Evolutionary conservation across 805 yeast genomes (phyloP).

Genomic region (Monosporozyma yasuniensis): DNA sequence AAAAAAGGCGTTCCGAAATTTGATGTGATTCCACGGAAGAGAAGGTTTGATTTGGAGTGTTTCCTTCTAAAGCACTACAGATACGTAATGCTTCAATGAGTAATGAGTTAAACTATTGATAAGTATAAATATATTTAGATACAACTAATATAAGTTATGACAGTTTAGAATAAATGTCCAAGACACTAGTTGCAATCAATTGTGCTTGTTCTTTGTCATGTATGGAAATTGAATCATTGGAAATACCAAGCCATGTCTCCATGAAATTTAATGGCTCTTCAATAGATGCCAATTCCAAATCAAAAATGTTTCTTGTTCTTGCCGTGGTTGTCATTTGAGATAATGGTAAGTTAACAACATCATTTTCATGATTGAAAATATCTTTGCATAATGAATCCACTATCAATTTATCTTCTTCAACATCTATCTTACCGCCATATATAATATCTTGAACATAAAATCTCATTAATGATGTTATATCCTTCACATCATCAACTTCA

Average conservation of each 20-base stretch:
- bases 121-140: too few species aligned
- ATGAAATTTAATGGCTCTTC: slow-evolving; percentile 1
- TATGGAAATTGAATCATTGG: background rate
- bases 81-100: too few species aligned
- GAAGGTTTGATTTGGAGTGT: too few species aligned
- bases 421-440: slow-evolving; percentile 44
- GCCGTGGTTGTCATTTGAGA: too few species aligned
- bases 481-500: background rate
- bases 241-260: slow-evolving; percentile 1
- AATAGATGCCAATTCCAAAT: background rate
- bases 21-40: too few species aligned
- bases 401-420: slow-evolving; percentile 32
- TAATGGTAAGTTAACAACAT: background rate
- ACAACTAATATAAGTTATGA: too few species aligned
- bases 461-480: background rate
- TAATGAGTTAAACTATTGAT: too few species aligned
- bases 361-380: slow-evolving; percentile 5
- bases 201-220: background rate
- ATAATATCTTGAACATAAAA: slow-evolving; percentile 10
- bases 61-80: too few species aligned
- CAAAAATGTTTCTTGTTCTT: too few species aligned
- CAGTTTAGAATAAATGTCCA: background rate
- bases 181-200: background rate
- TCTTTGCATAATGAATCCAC: slow-evolving; percentile 7
- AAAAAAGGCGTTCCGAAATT: too few species aligned